Base-by-base conservation (phyloP, 225 moss, liverwort and hornwort genomes). In the Anthoceros angustus region DNA sequence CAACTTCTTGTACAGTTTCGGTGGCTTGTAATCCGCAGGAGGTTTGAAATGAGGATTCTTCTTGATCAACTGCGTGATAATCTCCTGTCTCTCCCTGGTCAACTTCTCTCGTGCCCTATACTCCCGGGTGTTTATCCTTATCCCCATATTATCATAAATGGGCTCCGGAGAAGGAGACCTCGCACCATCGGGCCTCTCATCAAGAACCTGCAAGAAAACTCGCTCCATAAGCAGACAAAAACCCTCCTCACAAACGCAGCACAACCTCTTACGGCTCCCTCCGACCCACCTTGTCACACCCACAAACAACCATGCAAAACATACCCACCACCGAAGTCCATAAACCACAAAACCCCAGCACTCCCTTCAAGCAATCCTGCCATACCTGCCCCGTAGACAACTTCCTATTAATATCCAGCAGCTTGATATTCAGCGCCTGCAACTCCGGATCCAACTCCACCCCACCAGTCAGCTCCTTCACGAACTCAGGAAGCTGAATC, bases 41-140 rank as follows among this genome's bases (percentile, higher is more conserved):
- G 95, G 95, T 72, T 98, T 98, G 82, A 98, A 98, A 10, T 88
- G 86, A 25, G 95, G 95, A 69, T 98, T 98, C 69, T 98, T 98
- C 80, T 98, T 98, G n/a, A 98, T 98, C 70, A 98, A 74, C 88
- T 91, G 79, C 18, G 95, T 86, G 77, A 98, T 98, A 41, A 98
- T 91, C 74, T 98, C 95, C 78, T 98, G 95, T 65, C 95, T 84
- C 77, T 98, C 95, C 14, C 91, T 84, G 0, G 95, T 98, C 65
- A 98, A 71, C 81, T 87, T 98, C 84, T 98, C 95, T 68, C 95
- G 85, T 63, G 91, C 95, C 71, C 95, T 80, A 45, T 91, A 98
- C 71, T 98, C 95, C 46, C 95, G 80, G 0, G 95, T 98, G 65
- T 98, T 98, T 10, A 98, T 98, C 86, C 95, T 84, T 43, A 98